Evolutionary conservation across 208 protist species (phyloP).

Genomic region (Leishmania amazonensis): DNA sequence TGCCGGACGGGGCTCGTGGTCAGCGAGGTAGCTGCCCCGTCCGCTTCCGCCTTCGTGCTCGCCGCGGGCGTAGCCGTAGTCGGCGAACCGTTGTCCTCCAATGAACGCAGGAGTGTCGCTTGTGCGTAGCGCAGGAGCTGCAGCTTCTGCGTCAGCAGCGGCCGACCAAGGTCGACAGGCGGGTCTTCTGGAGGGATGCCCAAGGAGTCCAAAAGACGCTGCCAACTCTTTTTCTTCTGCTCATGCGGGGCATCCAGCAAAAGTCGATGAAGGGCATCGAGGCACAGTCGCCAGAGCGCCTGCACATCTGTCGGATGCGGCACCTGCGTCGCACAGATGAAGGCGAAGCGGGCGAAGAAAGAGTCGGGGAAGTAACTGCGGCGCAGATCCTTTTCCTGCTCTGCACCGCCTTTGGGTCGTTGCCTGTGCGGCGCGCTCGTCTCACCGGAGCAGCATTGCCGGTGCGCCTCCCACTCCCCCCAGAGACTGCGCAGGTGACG

Average conservation of each 20-base stretch:
- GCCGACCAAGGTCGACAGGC: constrained; percentile 41
- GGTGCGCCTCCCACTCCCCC: constrained; percentile 24
- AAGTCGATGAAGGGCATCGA: constrained; percentile 38
- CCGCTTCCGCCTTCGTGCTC: not conserved
- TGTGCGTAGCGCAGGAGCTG: constrained; percentile 72
- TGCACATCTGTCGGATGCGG: constrained; percentile 35
- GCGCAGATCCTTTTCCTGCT: constrained; percentile 42
- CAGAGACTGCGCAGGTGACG: constrained; percentile 23
- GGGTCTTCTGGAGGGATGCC: constrained; percentile 35
- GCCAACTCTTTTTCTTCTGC: constrained; percentile 14
- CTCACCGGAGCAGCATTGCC: constrained; percentile 11
- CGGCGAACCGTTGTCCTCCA: not conserved
- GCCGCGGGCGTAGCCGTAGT: not conserved
- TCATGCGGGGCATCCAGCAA: constrained; percentile 2
- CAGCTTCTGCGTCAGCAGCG: constrained; percentile 82
- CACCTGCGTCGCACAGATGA: constrained; percentile 41
- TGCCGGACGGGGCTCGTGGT: constrained; percentile 1
- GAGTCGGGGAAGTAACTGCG: constrained; percentile 74
- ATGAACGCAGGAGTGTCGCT: constrained; percentile 32
- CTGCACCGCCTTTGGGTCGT: constrained; percentile 1
- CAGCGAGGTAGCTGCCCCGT: not conserved
- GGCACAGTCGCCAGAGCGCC: constrained; percentile 43
- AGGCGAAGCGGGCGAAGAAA: constrained; percentile 71
- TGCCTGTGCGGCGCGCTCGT: not conserved
- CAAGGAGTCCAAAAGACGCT: constrained; percentile 42